phyloP scores from a whole-genome alignment of 352 stramenopile genomes.

The Phytopythium montanum region DNA sequence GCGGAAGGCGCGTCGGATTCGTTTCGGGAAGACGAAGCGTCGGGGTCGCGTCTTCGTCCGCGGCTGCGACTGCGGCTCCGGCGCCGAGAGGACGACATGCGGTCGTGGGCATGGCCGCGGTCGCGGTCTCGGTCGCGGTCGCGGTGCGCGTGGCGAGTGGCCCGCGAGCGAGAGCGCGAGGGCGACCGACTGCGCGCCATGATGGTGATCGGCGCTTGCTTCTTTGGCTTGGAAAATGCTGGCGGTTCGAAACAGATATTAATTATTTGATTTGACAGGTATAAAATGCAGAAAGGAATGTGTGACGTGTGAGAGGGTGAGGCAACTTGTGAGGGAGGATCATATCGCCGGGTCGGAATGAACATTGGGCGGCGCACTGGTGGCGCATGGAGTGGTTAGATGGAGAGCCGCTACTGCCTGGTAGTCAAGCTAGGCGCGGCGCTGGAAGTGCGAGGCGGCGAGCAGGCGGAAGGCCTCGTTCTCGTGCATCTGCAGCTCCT shows the following conservation, averaged over 20 bases:
- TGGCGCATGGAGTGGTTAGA: not conserved
- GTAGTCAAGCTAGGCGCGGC: not conserved
- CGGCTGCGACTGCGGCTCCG: constrained; percentile 15
- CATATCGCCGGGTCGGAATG: no score
- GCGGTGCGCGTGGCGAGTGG: constrained; percentile 15
- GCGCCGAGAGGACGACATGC: constrained; percentile 18
- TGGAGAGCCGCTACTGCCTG: not conserved
- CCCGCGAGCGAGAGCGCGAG: constrained; percentile 25
- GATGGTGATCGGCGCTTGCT: not conserved
- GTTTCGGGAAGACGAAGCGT: no score
- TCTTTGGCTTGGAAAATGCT: not conserved
- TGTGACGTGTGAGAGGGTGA: no score
- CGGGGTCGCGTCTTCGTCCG: constrained; percentile 5
- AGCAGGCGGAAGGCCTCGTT: constrained; percentile 56
- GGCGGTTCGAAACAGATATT: no score
- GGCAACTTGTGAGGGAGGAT: no score
- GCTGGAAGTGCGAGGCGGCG: constrained; percentile 32
- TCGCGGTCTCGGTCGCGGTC: constrained; percentile 11
- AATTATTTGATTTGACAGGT: no score
- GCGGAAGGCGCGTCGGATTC: not conserved
- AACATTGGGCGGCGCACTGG: not conserved
- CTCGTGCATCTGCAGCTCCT: constrained; percentile 40
- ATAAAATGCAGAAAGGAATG: no score
- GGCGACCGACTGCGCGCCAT: constrained; percentile 30
- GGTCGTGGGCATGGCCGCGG: not conserved